These are phyloP conservation scores for Pseudogymnoascus destructans DNA, from an alignment of 2,329 filamentous ascomycete species.

Conservation along the genomic window DNA sequence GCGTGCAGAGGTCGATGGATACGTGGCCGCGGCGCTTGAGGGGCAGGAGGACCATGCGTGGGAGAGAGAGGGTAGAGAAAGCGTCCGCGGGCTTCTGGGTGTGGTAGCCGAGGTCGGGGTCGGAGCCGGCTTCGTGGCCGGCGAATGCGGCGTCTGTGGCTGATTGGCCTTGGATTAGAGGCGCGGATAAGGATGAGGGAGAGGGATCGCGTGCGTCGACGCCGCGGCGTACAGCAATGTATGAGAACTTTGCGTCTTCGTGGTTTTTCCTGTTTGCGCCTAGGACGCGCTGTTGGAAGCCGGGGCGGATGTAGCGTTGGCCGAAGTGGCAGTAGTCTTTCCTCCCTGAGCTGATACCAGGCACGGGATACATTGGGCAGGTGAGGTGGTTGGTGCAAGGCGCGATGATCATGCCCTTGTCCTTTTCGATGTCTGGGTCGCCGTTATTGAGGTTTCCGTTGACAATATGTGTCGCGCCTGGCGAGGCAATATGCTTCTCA, in stretches of 20 bases:
- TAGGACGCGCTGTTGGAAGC: constrained; percentile 66
- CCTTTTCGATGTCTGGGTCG: constrained; percentile 32
- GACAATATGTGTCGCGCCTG: constrained; percentile 34
- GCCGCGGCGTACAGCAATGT: constrained; percentile 73
- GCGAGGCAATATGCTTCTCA: constrained; percentile 57
- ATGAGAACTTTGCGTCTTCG: constrained; percentile 85
- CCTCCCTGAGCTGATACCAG: constrained; percentile 57
- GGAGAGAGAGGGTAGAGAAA: constrained; percentile 45
- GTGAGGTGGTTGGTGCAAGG: constrained; percentile 78
- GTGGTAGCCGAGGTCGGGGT: constrained; percentile 17
- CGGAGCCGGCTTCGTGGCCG: constrained; percentile 48
- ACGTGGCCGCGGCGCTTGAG: constrained; percentile 84
- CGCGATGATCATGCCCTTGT: constrained; percentile 51
- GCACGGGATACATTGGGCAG: constrained; percentile 76
- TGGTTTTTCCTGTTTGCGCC: constrained; percentile 60
- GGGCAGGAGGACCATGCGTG: constrained; percentile 64
- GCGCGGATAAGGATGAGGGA: constrained; percentile 17
- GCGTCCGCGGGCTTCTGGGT: not conserved
- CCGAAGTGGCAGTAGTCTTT: constrained; percentile 87
- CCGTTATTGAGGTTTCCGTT: constrained; percentile 19
- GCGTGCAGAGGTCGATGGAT: constrained; percentile 81
- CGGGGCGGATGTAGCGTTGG: constrained; percentile 76
- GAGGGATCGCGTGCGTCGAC: constrained; percentile 32
- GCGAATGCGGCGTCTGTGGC: constrained; percentile 55
- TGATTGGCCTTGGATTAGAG: constrained; percentile 37